Conservation (phyloP, 2,329 filamentous ascomycete genomes). For the Penicillium paneum region DNA sequence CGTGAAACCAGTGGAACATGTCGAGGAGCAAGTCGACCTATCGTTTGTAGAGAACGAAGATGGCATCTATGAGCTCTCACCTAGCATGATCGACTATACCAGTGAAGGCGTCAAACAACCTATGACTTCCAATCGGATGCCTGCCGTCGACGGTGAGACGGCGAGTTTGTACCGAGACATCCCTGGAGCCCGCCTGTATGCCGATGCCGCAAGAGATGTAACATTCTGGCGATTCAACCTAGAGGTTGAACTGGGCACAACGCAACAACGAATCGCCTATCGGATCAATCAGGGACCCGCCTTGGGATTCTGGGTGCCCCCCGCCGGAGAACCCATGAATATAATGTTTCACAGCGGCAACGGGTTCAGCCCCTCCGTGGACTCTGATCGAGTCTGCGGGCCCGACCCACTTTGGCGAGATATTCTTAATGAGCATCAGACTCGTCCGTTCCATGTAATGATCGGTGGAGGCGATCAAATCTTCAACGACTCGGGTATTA, state of each 20-base stretch:
- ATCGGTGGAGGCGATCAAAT: slow-evolving; percentile 95
- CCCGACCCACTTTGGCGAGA: slow-evolving; percentile 97
- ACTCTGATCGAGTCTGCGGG: slow-evolving; percentile 77
- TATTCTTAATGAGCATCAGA: slow-evolving; percentile 87
- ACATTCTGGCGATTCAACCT: slow-evolving; percentile 98
- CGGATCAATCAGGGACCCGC: slow-evolving; percentile 89
- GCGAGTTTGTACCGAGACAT: slow-evolving; percentile 79
- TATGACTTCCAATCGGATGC: slow-evolving; percentile 48
- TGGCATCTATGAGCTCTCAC: slow-evolving; percentile 72
- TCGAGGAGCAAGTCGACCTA: slow-evolving; percentile 73
- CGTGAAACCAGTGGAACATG: slow-evolving; percentile 81
- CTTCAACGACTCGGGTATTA: slow-evolving; percentile 83
- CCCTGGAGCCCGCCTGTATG: slow-evolving; percentile 74
- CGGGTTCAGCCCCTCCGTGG: slow-evolving; percentile 79
- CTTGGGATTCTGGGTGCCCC: slow-evolving; percentile 91
- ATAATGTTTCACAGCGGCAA: slow-evolving; percentile 99
- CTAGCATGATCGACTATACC: slow-evolving; percentile 45
- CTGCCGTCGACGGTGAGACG: slow-evolving; percentile 68
- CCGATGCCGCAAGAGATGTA: slow-evolving; percentile 76
- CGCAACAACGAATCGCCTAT: slow-evolving; percentile 85
- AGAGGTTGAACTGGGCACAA: slow-evolving; percentile 76
- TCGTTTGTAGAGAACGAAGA: slow-evolving; percentile 75
- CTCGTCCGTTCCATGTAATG: slow-evolving; percentile 95
- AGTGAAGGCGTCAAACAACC: slow-evolving; percentile 39
- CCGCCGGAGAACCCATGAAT: slow-evolving; percentile 82